Evolutionary conservation across 2,329 filamentous ascomycete genomes (phyloP).

Genomic region (Fusarium xylarioides): DNA sequence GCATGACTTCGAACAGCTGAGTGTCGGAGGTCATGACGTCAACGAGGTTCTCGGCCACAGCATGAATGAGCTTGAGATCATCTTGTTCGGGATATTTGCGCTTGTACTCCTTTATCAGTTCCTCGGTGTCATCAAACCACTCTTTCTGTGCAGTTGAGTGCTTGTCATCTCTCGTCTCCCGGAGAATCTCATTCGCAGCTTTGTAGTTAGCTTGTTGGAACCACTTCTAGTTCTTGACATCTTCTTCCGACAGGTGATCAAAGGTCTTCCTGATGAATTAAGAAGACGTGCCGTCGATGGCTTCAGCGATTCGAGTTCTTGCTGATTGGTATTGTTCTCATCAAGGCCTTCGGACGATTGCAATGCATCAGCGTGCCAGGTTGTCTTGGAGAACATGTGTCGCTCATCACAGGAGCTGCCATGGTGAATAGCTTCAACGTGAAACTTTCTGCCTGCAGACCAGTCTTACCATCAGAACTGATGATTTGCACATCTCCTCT

Average conservation of each 20-base stretch:
- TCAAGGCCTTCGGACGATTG: background rate
- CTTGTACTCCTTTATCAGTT: background rate
- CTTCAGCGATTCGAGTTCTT: background rate
- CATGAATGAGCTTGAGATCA: conserved; percentile 1
- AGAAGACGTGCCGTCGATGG: background rate
- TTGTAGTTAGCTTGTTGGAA: background rate
- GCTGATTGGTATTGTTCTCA: background rate
- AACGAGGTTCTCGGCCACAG: background rate
- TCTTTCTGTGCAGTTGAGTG: background rate
- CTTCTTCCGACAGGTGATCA: background rate
- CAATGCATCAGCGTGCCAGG: background rate
- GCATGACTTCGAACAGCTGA: background rate
- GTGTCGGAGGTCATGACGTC: background rate
- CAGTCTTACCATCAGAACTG: background rate
- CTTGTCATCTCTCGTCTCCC: background rate
- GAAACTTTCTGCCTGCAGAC: background rate
- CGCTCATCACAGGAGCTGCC: background rate
- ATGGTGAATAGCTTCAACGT: background rate
- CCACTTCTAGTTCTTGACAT: background rate
- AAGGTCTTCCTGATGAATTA: background rate
- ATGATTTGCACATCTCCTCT: background rate
- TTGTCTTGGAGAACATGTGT: conserved; percentile 1
- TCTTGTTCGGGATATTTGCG: background rate
- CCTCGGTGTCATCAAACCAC: background rate
- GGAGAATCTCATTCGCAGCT: background rate